Base-by-base conservation (phyloP, 2,329 filamentous ascomycete genomes). In the Paraconiothyrium sp. region DNA sequence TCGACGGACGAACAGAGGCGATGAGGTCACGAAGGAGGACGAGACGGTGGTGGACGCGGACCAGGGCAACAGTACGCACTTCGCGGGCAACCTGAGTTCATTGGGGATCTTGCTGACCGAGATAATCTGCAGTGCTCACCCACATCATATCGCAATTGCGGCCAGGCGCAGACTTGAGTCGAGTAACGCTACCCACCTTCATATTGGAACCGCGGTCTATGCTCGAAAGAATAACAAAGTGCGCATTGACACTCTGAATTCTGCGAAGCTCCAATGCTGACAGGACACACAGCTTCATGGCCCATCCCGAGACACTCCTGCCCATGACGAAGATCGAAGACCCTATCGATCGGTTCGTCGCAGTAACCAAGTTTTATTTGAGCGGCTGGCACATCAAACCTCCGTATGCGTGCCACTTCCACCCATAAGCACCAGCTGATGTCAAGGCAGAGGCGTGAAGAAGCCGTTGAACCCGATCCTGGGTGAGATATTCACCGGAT, bases 331-430 rank as follows among this genome's bases (percentile, higher is more conserved):
- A 88, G 50, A 92, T 97, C 70, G 92, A 98, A 55, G 94, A 99
- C 74, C 94, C 95, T 1, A 84, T 93, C 59, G 84, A 94, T 74
- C 89, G 95, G 77, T 99, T 99, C 76, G 89, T 98, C 34, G 92
- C 93, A 14, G 95, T 99, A 54, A 92, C 97, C 76, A 97, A 96
- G 81, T 99, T 99, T 80, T 99, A 99, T 80, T 84, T 99, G 48
- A 97, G 93, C 79, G 95, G 95, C 73, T 99, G 95, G 95, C 95
- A 99, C 79, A 97, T 99, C 77, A 95, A 94, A 80, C 95, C 95
- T 75, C 92, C 93, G 93, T 97, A 87, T 75, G 92, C 85, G 64
- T 54, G 7, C 34, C 46, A 51, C 2, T 50, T 37, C 34, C 47
- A 10, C 52, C 63, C 62, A 63, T 22, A 62, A 48, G 63, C 66